Conservation (phyloP, 345 rosid genomes). For the Rhizophora apiculata region DNA sequence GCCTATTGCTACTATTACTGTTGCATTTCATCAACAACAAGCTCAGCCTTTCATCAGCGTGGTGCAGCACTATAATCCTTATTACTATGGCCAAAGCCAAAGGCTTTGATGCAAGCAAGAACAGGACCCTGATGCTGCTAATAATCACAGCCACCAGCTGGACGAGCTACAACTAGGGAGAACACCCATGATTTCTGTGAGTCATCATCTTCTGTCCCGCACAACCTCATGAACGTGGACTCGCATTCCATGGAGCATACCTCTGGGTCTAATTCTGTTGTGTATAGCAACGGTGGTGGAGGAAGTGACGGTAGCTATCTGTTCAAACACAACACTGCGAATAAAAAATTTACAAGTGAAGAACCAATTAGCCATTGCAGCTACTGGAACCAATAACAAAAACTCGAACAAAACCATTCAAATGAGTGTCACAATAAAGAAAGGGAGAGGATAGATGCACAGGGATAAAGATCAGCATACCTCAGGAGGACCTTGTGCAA, state of each 20-base stretch:
- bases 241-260: slow-evolving; percentile 48
- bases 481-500: slow-evolving; percentile 93
- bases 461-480: slow-evolving; percentile 31
- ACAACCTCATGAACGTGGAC: slow-evolving; percentile 44
- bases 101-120: slow-evolving; percentile 70
- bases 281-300: slow-evolving; percentile 32
- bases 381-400: neutral
- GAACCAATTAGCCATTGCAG: neutral
- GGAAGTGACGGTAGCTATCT: slow-evolving; percentile 27
- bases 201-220: slow-evolving; percentile 25
- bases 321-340: too few relatives aligned
- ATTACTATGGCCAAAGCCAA: slow-evolving; percentile 23
- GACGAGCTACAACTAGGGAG: slow-evolving; percentile 29
- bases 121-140: slow-evolving; percentile 32
- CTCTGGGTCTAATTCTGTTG: slow-evolving; percentile 44
- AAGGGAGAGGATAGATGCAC: neutral
- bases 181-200: slow-evolving; percentile 49
- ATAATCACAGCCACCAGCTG: slow-evolving; percentile 21
- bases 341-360: neutral
- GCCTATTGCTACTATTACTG: neutral
- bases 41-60: slow-evolving; percentile 32
- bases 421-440: neutral
- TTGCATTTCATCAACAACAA: slow-evolving; percentile 39
- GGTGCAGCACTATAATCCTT: slow-evolving; percentile 16
- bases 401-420: neutral